Conservation (phyloP, 1,284 basidiomycete genomes). For the Ustilago crameri region DNA sequence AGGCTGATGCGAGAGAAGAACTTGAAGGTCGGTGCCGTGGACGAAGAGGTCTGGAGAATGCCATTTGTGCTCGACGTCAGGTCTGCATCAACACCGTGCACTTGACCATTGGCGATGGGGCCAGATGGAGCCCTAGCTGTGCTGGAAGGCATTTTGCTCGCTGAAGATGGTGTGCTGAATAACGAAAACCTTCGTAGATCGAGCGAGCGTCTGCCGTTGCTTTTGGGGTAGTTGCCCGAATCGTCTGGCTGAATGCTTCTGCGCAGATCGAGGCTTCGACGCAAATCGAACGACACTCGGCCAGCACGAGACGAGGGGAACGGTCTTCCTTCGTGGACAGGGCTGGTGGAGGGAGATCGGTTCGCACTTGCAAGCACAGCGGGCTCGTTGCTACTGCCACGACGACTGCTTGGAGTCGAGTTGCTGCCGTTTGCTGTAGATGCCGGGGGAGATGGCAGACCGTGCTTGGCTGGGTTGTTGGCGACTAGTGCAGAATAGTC, state of each 20-base stretch:
- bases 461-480: background rate
- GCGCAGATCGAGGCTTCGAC: slow-evolving; percentile 2
- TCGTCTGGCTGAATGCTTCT: background rate
- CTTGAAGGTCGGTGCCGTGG: slow-evolving; percentile 16
- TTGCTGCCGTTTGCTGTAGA: slow-evolving; percentile 18
- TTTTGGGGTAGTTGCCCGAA: background rate
- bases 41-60: slow-evolving; percentile 12
- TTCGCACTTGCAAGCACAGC: background rate
- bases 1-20: slow-evolving; percentile 44
- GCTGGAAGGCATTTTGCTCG: slow-evolving; percentile 24
- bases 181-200: slow-evolving; percentile 26
- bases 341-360: background rate
- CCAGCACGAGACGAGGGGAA: slow-evolving; percentile 5
- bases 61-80: background rate
- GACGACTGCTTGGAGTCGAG: slow-evolving; percentile 20
- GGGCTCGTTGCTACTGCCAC: slow-evolving; percentile 25
- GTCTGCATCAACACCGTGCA: slow-evolving; percentile 3
- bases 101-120: slow-evolving; percentile 20
- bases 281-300: slow-evolving; percentile 33
- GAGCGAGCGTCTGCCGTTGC: slow-evolving; percentile 25
- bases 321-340: slow-evolving; percentile 2
- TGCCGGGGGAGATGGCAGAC: slow-evolving; percentile 17
- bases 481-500: background rate
- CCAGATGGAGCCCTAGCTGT: slow-evolving; percentile 10
- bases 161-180: slow-evolving; percentile 9